Percentiles rank a stretch among this genome's conserved stretches.
phyloP scores from a whole-genome alignment of 1,284 basidiomycete genomes.

The Cutaneotrichosporon sp. region DNA sequence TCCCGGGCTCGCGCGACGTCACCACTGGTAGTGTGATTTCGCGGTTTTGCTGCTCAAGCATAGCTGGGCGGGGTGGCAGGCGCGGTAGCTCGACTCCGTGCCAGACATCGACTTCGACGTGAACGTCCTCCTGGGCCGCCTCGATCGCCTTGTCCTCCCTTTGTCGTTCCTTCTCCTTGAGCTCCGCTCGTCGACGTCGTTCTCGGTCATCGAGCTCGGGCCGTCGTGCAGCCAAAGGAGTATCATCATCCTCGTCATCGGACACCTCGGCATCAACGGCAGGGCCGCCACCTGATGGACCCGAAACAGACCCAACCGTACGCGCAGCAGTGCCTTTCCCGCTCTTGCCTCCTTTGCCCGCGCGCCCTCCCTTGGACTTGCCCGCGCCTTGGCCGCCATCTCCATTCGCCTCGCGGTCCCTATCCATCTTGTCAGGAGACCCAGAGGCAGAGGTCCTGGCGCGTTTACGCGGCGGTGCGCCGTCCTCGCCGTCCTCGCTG shows the following conservation, averaged over 20 bases:
- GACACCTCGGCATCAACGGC: conserved; percentile 18
- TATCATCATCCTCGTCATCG: conserved; percentile 35
- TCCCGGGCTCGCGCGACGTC: conserved; percentile 68
- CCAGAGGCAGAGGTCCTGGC: conserved; percentile 7
- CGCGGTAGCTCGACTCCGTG: conserved; percentile 43
- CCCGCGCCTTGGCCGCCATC: conserved; percentile 22
- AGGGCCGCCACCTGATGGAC: not conserved
- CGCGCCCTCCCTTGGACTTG: conserved; percentile 19
- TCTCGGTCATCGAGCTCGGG: conserved; percentile 38
- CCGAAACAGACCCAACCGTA: conserved; percentile 3
- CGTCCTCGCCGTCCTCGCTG: conserved; percentile 23
- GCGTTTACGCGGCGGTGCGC: conserved; percentile 26
- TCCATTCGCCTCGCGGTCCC: conserved; percentile 17
- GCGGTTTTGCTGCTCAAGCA: conserved; percentile 73
- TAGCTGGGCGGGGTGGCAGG: conserved; percentile 59
- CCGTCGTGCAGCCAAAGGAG: conserved; percentile 31
- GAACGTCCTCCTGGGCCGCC: conserved; percentile 29
- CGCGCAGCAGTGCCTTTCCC: conserved; percentile 18
- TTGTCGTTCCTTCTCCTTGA: conserved; percentile 59
- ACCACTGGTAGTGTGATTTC: conserved; percentile 84
- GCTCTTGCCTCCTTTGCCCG: not conserved
- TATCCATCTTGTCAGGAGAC: conserved; percentile 5
- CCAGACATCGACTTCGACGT: conserved; percentile 40
- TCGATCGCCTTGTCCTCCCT: conserved; percentile 69
- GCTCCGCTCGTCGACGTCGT: conserved; percentile 51